phyloP scores from a whole-genome alignment of 176 grass and related monocot genomes.

The Zizania latifolia region DNA sequence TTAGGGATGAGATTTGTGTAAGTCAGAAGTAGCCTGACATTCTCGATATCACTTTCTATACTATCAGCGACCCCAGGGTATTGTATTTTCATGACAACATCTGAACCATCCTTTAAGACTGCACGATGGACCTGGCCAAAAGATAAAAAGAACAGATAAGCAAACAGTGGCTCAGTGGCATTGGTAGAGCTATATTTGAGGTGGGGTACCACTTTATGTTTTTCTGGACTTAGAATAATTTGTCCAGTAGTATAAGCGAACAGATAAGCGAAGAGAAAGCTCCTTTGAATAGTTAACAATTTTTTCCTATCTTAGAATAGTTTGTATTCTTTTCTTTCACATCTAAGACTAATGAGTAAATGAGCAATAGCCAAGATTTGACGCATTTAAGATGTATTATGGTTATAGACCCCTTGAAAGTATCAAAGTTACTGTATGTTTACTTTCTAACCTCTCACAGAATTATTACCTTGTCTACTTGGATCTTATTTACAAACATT shows the following conservation, averaged over 20 bases:
- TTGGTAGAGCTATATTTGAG: background rate
- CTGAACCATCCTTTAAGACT: slow-evolving; percentile 70
- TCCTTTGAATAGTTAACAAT: background rate
- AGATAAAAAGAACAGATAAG: background rate
- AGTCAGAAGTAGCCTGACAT: slow-evolving; percentile 73
- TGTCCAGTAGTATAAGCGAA: no score
- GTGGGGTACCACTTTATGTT: no score
- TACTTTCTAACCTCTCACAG: background rate
- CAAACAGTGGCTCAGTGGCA: background rate
- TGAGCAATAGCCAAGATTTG: background rate
- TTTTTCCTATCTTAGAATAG: background rate
- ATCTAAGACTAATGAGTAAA: background rate
- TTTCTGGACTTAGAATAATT: no score
- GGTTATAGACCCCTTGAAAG: no score
- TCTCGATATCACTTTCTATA: slow-evolving; percentile 96
- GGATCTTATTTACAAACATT: background rate
- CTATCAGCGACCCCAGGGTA: slow-evolving; percentile 93
- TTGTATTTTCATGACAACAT: slow-evolving; percentile 96
- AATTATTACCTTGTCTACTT: background rate
- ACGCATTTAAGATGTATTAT: background rate
- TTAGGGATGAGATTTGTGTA: slow-evolving; percentile 98
- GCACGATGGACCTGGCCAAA: slow-evolving; percentile 69
- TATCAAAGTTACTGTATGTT: background rate
- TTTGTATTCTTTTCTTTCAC: background rate
- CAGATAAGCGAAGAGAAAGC: background rate